Evolutionary conservation across 768 basidiomycete genomes (phyloP), one percentile per base, ranked within the genome.

Genomic region (Hortiboletus campestris): DNA sequence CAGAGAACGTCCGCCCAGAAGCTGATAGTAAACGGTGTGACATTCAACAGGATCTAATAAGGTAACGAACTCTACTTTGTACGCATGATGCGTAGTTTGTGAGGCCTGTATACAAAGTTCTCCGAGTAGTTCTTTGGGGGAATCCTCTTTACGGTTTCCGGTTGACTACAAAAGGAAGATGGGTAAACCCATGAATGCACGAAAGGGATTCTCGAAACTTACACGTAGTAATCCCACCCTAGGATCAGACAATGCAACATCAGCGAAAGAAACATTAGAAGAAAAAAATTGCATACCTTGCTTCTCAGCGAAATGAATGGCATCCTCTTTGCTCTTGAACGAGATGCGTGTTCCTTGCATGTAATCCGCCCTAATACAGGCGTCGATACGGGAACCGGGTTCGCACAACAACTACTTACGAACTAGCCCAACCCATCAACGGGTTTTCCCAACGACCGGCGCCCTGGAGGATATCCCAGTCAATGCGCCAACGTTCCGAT

Each of bases 371-470:
- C 92, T 93, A 45, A 57, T 17, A 19, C 41, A 32, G 22, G 34
- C 2, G 29, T 63, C 17, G 34, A 57, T 43, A 42, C 25, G 17
- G 13, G 4, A 34, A 36, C 51, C 60, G 46, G 14, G 29, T 34
- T 35, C 32, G 6, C 25, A 42, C 40, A 39, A 49, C 3, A 20
- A 53, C n/a, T 13, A 81, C 90, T 74, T 69, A 95, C 90, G 93
- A 94, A 76, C 88, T 91, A 0, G 94, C 95, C 79, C 83, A 99
- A 42, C 96, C 96, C 92, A 98, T 99, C 62, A 99, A 71, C 5
- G 93, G 92, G 68, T 98, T 99, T 80, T 98, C 94, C 96, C 96
- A 99, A 49, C 96, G 82, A 13, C 91, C 94, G 29, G 82, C 86
- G 34, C 95, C 93, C 55, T 83, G 84, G n/a, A 98, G 76, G 53